Percentiles rank a stretch among this genome's conserved stretches.
Evolutionary conservation across 192 early-diverging fungal species (phyloP).

Genomic region (Podila epigama): DNA sequence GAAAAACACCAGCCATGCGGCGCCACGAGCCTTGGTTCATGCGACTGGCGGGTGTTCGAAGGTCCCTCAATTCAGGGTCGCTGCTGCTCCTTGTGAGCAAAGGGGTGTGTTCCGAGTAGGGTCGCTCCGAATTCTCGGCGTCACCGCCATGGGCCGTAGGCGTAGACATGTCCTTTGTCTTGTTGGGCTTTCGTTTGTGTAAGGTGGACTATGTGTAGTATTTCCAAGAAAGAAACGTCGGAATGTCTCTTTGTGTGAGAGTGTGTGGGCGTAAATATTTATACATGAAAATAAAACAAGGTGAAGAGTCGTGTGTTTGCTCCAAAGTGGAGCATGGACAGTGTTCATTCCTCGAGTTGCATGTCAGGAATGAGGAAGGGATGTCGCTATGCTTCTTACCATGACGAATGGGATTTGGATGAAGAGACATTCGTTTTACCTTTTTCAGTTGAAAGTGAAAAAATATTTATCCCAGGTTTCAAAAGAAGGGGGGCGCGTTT

Average conservation of each 20-base stretch:
- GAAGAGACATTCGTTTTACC: too few relatives aligned
- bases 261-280: too few relatives aligned
- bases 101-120: neutral
- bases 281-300: too few relatives aligned
- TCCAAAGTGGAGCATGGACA: too few relatives aligned
- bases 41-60: neutral
- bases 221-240: too few relatives aligned
- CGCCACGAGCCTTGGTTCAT: slow-evolving; percentile 47
- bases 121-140: neutral
- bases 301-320: too few relatives aligned
- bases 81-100: too few relatives aligned
- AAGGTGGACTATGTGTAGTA: slow-evolving; percentile 4
- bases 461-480: neutral
- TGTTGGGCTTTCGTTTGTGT: neutral
- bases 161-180: neutral
- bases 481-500: neutral
- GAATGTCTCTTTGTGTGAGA: too few relatives aligned
- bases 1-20: slow-evolving; percentile 38
- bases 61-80: neutral
- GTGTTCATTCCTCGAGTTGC: too few relatives aligned
- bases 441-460: too few relatives aligned
- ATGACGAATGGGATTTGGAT: neutral
- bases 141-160: neutral
- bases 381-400: neutral
- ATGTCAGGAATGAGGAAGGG: too few relatives aligned